Evolutionary conservation across 192 early-diverging fungal genomes (phyloP), one percentile per base, ranked within the genome.

Genomic region (Coemansia furcata): DNA sequence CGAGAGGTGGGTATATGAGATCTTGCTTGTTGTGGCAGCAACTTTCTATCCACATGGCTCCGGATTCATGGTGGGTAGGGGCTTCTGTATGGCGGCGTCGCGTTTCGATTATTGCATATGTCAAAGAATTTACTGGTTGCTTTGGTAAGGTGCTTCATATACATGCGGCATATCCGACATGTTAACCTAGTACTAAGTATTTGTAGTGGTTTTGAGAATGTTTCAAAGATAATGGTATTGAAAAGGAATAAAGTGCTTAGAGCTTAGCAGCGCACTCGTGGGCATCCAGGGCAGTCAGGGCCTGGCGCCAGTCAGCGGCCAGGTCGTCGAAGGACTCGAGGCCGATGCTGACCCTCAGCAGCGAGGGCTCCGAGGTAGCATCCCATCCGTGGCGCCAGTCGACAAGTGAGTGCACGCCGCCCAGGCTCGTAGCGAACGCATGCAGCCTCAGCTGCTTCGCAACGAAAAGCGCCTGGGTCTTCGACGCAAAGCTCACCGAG

Each of bases 281-380:
- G 29, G 60, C 72, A 38, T 80, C 68, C 54, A 80, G 69, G 11
- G 77, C 77, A 38, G 65, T 59, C 40, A 91, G 77, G 21, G 84
- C 86, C 44, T 74, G 72, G 33, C 72, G 64, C 74, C 86, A 84
- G 65, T 91, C 90, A n/a, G 63, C 69, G 35, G 85, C 87, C 65
- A 91, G 71, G 36, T 90, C 89, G 38, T 88, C 86, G 52, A 84
- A 67, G 35, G 77, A 68, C 76, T 93, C 91, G 57, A 93, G 71
- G 14, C 91, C 91, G 6, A 93, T 73, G 49, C 84, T 87, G 17
- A 93, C 71, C n/a, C 91, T 83, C 40, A 88, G 60, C 36, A 91
- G 63, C 10, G 66, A 63, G 1, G 85, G 85, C 29, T 73, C 65
- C 4, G 81, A 66, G 8, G 65, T 72, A 15, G 59, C 35, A 57